Conservation (phyloP, 306 rosid species). For the Betula pendula region DNA sequence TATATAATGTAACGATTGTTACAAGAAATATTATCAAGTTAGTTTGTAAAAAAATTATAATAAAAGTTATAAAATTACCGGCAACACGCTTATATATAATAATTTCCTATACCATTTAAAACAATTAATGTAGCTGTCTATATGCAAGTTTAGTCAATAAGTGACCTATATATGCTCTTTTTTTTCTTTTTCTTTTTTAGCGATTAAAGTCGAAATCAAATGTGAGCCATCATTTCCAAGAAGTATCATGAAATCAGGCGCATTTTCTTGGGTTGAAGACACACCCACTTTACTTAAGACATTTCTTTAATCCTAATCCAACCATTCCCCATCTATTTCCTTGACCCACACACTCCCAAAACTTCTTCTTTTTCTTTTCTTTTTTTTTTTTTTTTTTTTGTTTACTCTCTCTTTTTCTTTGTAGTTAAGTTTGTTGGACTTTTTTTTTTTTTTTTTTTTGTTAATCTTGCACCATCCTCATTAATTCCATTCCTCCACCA, state of each 20-base stretch:
- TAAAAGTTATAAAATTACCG: too few species aligned
- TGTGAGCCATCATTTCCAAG: slow-evolving; percentile 42
- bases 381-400: slow-evolving; percentile 40
- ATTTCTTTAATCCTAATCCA: slow-evolving; percentile 49
- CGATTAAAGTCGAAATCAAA: slow-evolving; percentile 13
- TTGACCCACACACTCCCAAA: slow-evolving; percentile 47
- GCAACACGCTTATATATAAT: neutral
- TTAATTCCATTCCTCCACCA: slow-evolving; percentile 31
- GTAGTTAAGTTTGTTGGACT: slow-evolving; percentile 15
- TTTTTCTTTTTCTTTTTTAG: neutral
- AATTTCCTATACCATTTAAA: neutral
- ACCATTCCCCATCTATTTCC: slow-evolving; percentile 41
- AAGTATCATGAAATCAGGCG: slow-evolving; percentile 44
- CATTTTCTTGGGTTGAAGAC: slow-evolving; percentile 51
- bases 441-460: slow-evolving; percentile 23
- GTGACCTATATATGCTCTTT: neutral
- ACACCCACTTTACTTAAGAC: slow-evolving; percentile 44
- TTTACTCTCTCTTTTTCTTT: slow-evolving; percentile 24
- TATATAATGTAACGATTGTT: too few species aligned
- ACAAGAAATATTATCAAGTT: too few species aligned
- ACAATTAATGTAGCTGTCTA: neutral
- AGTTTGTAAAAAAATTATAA: too few species aligned
- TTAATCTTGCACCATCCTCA: slow-evolving; percentile 26
- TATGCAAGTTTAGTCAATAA: neutral
- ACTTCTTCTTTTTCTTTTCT: slow-evolving; percentile 38